Evolutionary conservation across 495 filamentous ascomycete species (phyloP).

Genomic region (Neurospora sp.): DNA sequence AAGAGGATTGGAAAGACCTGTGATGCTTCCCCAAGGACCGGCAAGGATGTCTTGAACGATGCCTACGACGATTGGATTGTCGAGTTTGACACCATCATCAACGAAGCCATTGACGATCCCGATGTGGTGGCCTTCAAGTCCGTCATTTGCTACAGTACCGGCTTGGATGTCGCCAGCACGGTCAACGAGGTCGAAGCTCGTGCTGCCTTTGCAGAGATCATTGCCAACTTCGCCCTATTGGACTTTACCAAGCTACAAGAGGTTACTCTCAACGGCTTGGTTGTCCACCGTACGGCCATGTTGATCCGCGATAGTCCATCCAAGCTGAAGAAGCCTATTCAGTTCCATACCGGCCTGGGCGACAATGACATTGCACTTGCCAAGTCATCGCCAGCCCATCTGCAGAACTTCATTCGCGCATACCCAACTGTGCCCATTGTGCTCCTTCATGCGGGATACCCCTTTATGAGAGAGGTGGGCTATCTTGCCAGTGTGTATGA

Average conservation of each 20-base stretch:
- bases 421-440: constrained; percentile 66
- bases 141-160: constrained; percentile 75
- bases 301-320: constrained; percentile 34
- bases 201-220: constrained; percentile 18
- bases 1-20: constrained; percentile 28
- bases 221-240: constrained; percentile 13
- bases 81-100: constrained; percentile 35
- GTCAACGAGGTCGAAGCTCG: constrained; percentile 15
- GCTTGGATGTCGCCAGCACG: constrained; percentile 45
- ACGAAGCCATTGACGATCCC: constrained; percentile 45
- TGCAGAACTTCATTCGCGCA: constrained; percentile 63
- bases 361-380: constrained; percentile 70
- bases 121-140: constrained; percentile 79
- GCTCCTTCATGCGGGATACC: constrained; percentile 75
- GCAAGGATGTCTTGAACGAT: constrained; percentile 16
- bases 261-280: constrained; percentile 51
- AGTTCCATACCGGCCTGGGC: constrained; percentile 81
- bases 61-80: constrained; percentile 20
- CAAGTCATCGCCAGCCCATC: constrained; percentile 62
- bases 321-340: constrained; percentile 56
- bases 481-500: constrained; percentile 73
- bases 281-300: constrained; percentile 49
- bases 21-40: constrained; percentile 4
- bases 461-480: constrained; percentile 71
- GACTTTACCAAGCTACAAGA: constrained; percentile 45